Evolutionary conservation across 179 eudicot genomes (phyloP).

Genomic region (Beta macrorhiza): DNA sequence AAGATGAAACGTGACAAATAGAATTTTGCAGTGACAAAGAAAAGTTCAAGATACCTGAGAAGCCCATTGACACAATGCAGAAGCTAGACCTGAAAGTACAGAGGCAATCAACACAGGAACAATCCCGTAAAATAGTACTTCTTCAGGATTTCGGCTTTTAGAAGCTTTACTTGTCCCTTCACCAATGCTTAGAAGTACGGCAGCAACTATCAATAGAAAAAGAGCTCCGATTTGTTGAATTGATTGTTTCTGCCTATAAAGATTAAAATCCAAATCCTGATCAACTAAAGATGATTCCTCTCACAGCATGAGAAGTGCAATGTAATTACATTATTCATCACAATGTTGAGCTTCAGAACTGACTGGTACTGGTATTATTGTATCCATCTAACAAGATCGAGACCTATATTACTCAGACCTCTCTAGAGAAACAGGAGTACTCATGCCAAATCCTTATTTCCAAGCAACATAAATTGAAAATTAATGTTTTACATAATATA

Average conservation of each 20-base stretch:
- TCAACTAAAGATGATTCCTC: background rate
- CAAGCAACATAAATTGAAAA: background rate
- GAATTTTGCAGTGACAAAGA: background rate
- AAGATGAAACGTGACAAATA: background rate
- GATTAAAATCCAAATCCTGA: background rate
- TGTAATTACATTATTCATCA: background rate
- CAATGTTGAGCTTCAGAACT: background rate
- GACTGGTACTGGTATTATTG: background rate
- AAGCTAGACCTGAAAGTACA: constrained; percentile 91
- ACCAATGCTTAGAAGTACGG: constrained; percentile 83
- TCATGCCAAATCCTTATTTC: background rate
- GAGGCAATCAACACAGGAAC: constrained; percentile 88
- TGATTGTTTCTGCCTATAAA: constrained; percentile 85
- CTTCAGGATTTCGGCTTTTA: constrained; percentile 58
- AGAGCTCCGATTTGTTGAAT: constrained; percentile 95
- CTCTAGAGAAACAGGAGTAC: background rate
- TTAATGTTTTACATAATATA: too few species aligned
- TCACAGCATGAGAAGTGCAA: background rate
- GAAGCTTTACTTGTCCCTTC: constrained; percentile 91
- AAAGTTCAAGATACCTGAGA: constrained; percentile 67
- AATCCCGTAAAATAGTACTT: constrained; percentile 69
- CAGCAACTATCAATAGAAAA: constrained; percentile 77
- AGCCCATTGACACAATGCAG: constrained; percentile 97
- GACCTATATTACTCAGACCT: background rate
- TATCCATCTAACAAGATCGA: background rate